Conservation (phyloP, 2,329 filamentous ascomycete species). For the Ambrosiella xylebori region DNA sequence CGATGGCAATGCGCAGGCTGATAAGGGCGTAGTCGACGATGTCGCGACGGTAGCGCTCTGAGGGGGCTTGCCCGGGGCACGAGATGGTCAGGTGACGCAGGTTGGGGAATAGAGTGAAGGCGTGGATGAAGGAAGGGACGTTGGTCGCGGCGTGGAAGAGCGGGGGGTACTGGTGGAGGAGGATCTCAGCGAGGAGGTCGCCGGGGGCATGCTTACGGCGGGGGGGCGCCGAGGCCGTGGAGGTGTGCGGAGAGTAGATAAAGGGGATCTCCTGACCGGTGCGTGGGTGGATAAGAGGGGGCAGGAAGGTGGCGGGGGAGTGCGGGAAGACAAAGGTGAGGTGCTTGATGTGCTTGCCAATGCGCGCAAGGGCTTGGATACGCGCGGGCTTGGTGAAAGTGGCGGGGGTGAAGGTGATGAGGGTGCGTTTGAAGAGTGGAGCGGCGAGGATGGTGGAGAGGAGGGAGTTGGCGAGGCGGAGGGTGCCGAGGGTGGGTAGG, state of each 20-base stretch:
- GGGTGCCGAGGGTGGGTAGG: constrained; percentile 35
- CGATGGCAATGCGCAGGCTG: constrained; percentile 67
- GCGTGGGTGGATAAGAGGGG: constrained; percentile 62
- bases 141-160: constrained; percentile 83
- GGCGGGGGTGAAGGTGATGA: constrained; percentile 53
- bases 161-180: constrained; percentile 75
- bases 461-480: constrained; percentile 52
- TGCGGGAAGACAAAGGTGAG: constrained; percentile 66
- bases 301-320: constrained; percentile 60
- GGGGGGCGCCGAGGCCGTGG: constrained; percentile 41
- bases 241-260: constrained; percentile 62
- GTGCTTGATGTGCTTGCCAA: constrained; percentile 64
- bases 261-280: constrained; percentile 67
- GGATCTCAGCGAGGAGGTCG: constrained; percentile 55
- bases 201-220: constrained; percentile 64
- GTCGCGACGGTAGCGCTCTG: constrained; percentile 55
- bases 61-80: constrained; percentile 54
- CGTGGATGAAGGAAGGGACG: constrained; percentile 64
- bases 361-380: constrained; percentile 55
- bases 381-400: constrained; percentile 60
- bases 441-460: constrained; percentile 54
- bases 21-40: constrained; percentile 81
- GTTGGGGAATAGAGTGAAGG: constrained; percentile 49
- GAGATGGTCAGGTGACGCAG: constrained; percentile 59
- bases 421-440: constrained; percentile 49